These are phyloP conservation scores for Ramaria sp. DNA, from an alignment of 768 basidiomycete species.

Conservation along the genomic window DNA sequence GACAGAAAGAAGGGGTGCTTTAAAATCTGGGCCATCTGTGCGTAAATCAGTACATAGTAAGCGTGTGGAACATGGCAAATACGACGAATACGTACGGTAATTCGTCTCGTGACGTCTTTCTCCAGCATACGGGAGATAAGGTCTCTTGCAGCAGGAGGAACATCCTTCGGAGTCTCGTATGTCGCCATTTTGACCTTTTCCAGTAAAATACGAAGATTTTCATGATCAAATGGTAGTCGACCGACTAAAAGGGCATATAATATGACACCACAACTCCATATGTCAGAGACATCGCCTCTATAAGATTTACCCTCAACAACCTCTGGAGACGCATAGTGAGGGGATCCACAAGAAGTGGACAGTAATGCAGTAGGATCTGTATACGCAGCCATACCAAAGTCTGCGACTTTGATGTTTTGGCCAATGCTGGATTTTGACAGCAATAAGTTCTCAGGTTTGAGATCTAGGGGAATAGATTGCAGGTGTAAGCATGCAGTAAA, in stretches of 20 bases:
- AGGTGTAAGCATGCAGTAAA: not conserved
- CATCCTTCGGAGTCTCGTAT: conserved; percentile 62
- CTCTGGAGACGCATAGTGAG: conserved; percentile 93
- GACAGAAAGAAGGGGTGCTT: conserved; percentile 69
- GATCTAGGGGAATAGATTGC: conserved; percentile 31
- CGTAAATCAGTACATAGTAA: conserved; percentile 6
- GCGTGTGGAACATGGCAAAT: not conserved
- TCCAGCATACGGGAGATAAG: conserved; percentile 74
- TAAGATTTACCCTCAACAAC: conserved; percentile 77
- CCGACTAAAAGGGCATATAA: conserved; percentile 83
- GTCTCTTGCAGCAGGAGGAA: conserved; percentile 62
- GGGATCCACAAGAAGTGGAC: conserved; percentile 84
- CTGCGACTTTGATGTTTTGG: conserved; percentile 86
- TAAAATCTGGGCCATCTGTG: conserved; percentile 59
- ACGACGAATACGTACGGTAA: conserved; percentile 33
- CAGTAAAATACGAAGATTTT: conserved; percentile 66
- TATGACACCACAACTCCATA: conserved; percentile 96
- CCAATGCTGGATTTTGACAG: conserved; percentile 46
- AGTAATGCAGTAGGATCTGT: conserved; percentile 55
- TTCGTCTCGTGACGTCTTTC: conserved; percentile 60
- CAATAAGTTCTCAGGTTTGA: conserved; percentile 91
- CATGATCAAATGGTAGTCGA: conserved; percentile 87
- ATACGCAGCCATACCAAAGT: conserved; percentile 98
- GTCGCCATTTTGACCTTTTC: conserved; percentile 67
- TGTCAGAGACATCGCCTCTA: conserved; percentile 80